A percentile compares a stretch with the other conserved stretches of the same genome.
Evolutionary conservation across 805 yeast genomes (phyloP).

Genomic region (Barnettozyma sp.): DNA sequence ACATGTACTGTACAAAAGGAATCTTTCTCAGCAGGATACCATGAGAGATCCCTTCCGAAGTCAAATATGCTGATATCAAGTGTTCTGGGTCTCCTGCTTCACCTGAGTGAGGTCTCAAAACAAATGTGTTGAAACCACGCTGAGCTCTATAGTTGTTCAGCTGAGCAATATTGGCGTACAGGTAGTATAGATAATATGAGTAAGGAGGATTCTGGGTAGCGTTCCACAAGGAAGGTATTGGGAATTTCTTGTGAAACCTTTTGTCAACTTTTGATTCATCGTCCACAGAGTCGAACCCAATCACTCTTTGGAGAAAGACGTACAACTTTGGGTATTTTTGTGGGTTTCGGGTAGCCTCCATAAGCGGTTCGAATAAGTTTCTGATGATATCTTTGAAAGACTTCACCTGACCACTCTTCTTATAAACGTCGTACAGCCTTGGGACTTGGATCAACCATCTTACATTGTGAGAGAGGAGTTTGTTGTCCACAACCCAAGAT

Average conservation of each 20-base stretch:
- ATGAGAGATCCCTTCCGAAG: conserved; percentile 90
- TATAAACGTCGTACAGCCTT: conserved; percentile 84
- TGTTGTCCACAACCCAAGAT: conserved; percentile 90
- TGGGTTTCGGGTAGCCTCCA: conserved; percentile 86
- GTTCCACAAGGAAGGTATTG: conserved; percentile 82
- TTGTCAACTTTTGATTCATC: conserved; percentile 93
- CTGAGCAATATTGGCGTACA: conserved; percentile 80
- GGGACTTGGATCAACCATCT: conserved; percentile 98
- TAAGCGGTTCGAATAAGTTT: conserved; percentile 81
- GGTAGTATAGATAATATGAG: conserved; percentile 85
- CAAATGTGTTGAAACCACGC: conserved; percentile 80
- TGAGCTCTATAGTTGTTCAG: conserved; percentile 76
- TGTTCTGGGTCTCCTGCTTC: conserved; percentile 99
- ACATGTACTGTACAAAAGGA: conserved; percentile 91
- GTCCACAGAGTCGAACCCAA: conserved; percentile 97
- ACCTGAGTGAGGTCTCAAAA: conserved; percentile 96
- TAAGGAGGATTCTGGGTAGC: conserved; percentile 87
- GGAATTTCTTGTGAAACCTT: conserved; percentile 73
- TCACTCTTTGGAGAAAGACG: conserved; percentile 83
- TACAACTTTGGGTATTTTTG: conserved; percentile 83
- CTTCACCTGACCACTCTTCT: conserved; percentile 59
- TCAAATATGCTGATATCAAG: conserved; percentile 78
- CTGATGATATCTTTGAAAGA: conserved; percentile 70
- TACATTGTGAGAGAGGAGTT: conserved; percentile 84
- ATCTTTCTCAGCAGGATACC: conserved; percentile 90